These are phyloP conservation scores for Trichodelitschia bisporula DNA, from an alignment of 495 filamentous ascomycete genomes.

Conservation along the genomic window DNA sequence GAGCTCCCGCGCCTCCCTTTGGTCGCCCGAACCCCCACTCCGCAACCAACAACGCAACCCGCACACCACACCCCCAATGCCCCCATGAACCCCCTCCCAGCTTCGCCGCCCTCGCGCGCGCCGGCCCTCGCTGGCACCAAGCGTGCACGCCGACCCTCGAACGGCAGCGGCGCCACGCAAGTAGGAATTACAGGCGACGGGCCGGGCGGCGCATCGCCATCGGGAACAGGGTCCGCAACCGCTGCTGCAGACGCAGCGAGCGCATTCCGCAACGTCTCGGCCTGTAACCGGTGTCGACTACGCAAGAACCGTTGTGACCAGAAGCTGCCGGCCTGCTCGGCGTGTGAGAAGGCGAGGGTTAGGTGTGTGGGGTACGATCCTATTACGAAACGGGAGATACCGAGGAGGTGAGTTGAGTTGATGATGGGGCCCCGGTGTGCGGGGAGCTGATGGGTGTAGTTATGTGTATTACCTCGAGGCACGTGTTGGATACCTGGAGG, in stretches of 20 bases:
- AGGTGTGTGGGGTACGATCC: conserved; percentile 89
- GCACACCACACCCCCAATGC: too few relatives aligned
- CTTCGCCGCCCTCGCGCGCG: too few relatives aligned
- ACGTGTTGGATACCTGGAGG: conserved; percentile 59
- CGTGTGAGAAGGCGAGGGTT: conserved; percentile 73
- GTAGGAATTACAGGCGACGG: too few relatives aligned
- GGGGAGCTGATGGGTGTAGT: conserved; percentile 17
- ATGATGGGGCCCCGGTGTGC: background rate
- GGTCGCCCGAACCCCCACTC: too few relatives aligned
- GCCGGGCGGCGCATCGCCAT: too few relatives aligned
- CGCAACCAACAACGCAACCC: too few relatives aligned
- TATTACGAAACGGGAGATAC: conserved; percentile 84
- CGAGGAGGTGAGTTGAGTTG: conserved; percentile 34
- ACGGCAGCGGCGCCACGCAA: too few relatives aligned
- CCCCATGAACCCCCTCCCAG: too few relatives aligned
- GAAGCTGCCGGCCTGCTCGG: conserved; percentile 64
- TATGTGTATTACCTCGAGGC: conserved; percentile 91
- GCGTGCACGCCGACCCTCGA: too few relatives aligned
- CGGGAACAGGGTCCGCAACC: background rate
- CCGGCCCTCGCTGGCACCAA: too few relatives aligned
- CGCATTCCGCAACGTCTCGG: conserved; percentile 80
- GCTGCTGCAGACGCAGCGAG: conserved; percentile 9
- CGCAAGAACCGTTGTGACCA: conserved; percentile 93
- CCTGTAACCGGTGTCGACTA: conserved; percentile 77
- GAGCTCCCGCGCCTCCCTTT: background rate